phyloP scores from a whole-genome alignment of 768 basidiomycete species.

The Sistotremastrum suecicum region DNA sequence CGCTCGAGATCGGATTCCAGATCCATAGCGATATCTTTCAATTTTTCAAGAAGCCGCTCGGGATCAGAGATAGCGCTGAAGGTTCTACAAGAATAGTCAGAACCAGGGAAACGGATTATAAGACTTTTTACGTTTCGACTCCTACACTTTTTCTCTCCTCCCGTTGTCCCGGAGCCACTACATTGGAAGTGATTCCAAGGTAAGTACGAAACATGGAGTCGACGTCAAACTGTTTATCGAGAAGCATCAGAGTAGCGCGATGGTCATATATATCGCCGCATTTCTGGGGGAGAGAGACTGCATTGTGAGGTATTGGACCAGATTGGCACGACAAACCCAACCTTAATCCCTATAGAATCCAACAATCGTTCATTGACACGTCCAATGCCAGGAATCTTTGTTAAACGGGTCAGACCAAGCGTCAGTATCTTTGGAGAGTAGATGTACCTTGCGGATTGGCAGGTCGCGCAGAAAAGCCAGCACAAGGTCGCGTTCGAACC shows the following conservation, averaged over 20 bases:
- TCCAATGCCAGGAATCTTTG: slow-evolving; percentile 68
- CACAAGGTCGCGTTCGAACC: slow-evolving; percentile 50
- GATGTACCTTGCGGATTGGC: slow-evolving; percentile 52
- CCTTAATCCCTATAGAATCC: slow-evolving; percentile 80
- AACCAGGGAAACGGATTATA: neutral
- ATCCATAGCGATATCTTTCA: slow-evolving; percentile 70
- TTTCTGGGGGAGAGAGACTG: slow-evolving; percentile 29
- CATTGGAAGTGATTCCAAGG: slow-evolving; percentile 78
- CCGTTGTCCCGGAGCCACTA: slow-evolving; percentile 58
- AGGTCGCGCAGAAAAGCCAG: slow-evolving; percentile 67
- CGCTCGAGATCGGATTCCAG: slow-evolving; percentile 68
- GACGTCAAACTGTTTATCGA: slow-evolving; percentile 83
- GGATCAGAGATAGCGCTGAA: slow-evolving; percentile 57
- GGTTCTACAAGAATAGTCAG: slow-evolving; percentile 33
- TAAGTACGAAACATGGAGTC: slow-evolving; percentile 62
- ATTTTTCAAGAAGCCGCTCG: slow-evolving; percentile 54
- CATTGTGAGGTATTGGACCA: neutral
- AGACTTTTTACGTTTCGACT: slow-evolving; percentile 51
- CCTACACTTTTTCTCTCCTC: slow-evolving; percentile 90
- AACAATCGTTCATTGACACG: slow-evolving; percentile 80
- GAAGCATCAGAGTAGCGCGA: slow-evolving; percentile 57
- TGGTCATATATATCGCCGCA: slow-evolving; percentile 82
- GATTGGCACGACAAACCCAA: slow-evolving; percentile 13
- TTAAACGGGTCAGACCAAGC: neutral
- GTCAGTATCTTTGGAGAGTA: neutral